A percentile compares a stretch with the other conserved stretches of the same genome.
phyloP scores from a whole-genome alignment of 805 yeast species.

The Pichia heedii region DNA sequence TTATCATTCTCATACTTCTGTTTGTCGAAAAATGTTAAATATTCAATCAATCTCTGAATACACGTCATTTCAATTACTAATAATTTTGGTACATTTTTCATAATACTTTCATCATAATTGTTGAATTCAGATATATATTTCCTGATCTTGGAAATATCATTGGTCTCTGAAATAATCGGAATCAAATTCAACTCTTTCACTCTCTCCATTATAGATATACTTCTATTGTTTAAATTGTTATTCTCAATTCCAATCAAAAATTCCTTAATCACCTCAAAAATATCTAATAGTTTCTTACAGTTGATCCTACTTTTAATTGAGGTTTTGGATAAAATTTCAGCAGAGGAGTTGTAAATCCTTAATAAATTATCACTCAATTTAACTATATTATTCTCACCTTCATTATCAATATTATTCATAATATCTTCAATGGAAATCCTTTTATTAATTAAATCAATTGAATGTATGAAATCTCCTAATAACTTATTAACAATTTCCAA shows the following conservation, averaged over 20 bases:
- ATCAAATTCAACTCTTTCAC: constrained; percentile 56
- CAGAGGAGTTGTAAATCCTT: constrained; percentile 43
- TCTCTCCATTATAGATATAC: constrained; percentile 28
- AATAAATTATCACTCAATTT: constrained; percentile 37
- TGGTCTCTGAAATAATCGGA: constrained; percentile 43
- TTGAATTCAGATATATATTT: constrained; percentile 56
- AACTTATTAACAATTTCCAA: constrained; percentile 63
- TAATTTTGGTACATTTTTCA: constrained; percentile 72
- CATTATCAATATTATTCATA: constrained; percentile 15
- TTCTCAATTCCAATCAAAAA: constrained; percentile 9
- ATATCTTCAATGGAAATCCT: constrained; percentile 16
- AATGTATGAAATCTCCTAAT: constrained; percentile 67
- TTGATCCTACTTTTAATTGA: constrained; percentile 52
- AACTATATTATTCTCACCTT: constrained; percentile 40
- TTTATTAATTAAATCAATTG: constrained; percentile 39
- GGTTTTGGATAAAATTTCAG: constrained; percentile 49
- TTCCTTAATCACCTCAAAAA: constrained; percentile 57
- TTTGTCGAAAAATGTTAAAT: background rate
- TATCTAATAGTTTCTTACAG: constrained; percentile 51
- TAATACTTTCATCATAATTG: constrained; percentile 56
- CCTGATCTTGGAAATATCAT: constrained; percentile 49
- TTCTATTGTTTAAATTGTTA: background rate
- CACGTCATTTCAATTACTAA: constrained; percentile 76
- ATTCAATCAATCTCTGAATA: constrained; percentile 39
- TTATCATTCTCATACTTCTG: constrained; percentile 20